Base-by-base conservation (phyloP, 176 grass and related monocot genomes). In the Carex parvula region DNA sequence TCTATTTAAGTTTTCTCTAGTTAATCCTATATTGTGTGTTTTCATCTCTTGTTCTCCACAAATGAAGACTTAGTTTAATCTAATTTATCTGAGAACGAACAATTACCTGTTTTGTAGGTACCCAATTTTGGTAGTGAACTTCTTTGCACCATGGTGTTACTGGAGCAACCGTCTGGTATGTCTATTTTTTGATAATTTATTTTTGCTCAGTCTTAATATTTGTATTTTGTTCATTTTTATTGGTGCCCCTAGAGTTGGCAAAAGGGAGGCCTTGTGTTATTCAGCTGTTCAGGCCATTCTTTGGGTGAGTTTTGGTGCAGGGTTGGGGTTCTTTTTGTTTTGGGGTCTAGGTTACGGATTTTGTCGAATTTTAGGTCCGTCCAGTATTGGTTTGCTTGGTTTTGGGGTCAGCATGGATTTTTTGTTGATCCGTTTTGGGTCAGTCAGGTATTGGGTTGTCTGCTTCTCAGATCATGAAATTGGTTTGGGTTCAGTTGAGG, bases 81-180 rank as follows among this genome's bases (percentile, higher is more conserved):
- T 57, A 2, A 77, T 30, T 74, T 78, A 10, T 24, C 17, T 15
- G 50, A 17, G 24, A 76, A 76, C 3, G 13, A 46, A 21, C 33
- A 52, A 71, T 73, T 84, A 5, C 67, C 64, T 68, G 11, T 81
- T 72, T 87, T 91, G 41, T 77, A 99, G 97, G 87, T 95, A 94
- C 84, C 83, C 93, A 14, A 63, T 99, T 75, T 89, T 99, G 87
- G 93, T 94, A 35, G 88, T 99, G 83, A 99, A 99, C 68, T 99
- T 99, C 81, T 99, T 88, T 95, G 97, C 97, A 44, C 97, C 97
- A 14, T 99, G 97, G 93, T 99, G 97, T 87, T 94, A 91, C 39
- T 95, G 97, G 97, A 99, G 97, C 90, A 99, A 94, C 83, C 89
- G 93, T 71, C 64, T 99, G 91, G 97, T 99, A 85, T 86, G 81